A percentile compares a stretch with the other conserved stretches of the same genome.
Evolutionary conservation across 768 basidiomycete species (phyloP).

Genomic region (Auriscalpium vulgare): DNA sequence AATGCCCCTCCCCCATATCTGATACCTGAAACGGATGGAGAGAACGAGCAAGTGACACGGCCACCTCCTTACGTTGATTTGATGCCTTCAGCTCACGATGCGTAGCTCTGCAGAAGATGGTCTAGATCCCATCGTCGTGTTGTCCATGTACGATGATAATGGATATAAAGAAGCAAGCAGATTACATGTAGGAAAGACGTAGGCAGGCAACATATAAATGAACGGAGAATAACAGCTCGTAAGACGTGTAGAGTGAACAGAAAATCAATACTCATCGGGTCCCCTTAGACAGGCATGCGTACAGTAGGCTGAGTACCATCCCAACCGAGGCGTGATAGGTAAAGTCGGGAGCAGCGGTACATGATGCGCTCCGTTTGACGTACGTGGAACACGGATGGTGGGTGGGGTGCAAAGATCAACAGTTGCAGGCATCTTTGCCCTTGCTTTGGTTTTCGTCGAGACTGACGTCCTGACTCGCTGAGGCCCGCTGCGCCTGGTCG

Average conservation of each 20-base stretch:
- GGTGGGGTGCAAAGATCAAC: constrained; percentile 35
- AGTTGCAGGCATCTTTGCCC: constrained; percentile 74
- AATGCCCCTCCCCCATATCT: constrained; percentile 79
- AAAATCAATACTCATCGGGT: not conserved
- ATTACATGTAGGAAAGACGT: constrained; percentile 15
- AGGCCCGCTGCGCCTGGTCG: constrained; percentile 49
- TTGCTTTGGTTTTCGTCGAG: constrained; percentile 61
- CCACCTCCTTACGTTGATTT: constrained; percentile 33
- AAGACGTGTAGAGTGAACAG: not conserved
- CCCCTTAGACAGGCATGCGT: not conserved
- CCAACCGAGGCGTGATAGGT: not conserved
- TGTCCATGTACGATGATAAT: not conserved
- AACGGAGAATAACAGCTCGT: constrained; percentile 11
- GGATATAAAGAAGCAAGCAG: constrained; percentile 16
- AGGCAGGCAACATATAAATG: constrained; percentile 16
- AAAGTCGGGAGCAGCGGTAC: too few species aligned
- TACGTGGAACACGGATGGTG: not conserved
- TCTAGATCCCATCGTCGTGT: too few species aligned
- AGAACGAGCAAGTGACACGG: constrained; percentile 24
- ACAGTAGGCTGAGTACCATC: not conserved
- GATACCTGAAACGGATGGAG: constrained; percentile 33
- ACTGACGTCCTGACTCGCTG: constrained; percentile 53
- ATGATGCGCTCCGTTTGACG: too few species aligned
- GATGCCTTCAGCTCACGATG: constrained; percentile 15
- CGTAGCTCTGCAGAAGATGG: constrained; percentile 8